A percentile compares a stretch with the other conserved stretches of the same genome.
Conservation (phyloP, 805 yeast genomes). For the Grigorovia yakushimaensis region DNA sequence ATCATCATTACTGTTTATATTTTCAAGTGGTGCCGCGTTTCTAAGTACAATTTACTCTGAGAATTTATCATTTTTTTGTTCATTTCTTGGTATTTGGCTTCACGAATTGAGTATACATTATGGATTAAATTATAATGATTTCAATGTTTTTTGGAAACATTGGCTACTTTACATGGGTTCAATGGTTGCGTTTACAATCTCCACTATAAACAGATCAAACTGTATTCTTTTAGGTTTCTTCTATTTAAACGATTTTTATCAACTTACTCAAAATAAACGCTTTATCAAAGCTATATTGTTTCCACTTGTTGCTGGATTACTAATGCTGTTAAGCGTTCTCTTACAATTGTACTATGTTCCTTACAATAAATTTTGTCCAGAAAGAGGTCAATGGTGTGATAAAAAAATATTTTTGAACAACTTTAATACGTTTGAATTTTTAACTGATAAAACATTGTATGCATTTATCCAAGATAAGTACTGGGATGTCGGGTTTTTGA, state of each 20-base stretch:
- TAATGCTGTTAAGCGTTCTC: slow-evolving; percentile 39
- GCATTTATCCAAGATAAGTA: slow-evolving; percentile 65
- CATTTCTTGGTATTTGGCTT: slow-evolving; percentile 46
- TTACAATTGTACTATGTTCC: slow-evolving; percentile 40
- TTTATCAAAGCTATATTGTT: slow-evolving; percentile 10
- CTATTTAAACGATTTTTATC: slow-evolving; percentile 47
- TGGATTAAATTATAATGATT: slow-evolving; percentile 15
- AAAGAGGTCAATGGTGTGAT: slow-evolving; percentile 71
- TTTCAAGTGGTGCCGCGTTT: slow-evolving; percentile 79
- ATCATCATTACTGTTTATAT: slow-evolving; percentile 38
- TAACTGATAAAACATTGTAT: slow-evolving; percentile 38
- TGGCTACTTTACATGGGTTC: slow-evolving; percentile 7
- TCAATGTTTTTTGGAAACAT: neutral
- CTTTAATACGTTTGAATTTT: slow-evolving; percentile 26
- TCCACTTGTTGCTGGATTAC: slow-evolving; percentile 46
- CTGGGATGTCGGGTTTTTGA: slow-evolving; percentile 78
- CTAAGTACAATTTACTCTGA: slow-evolving; percentile 70
- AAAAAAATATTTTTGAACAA: slow-evolving; percentile 4
- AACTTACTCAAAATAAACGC: slow-evolving; percentile 11
- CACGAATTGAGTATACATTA: slow-evolving; percentile 32
- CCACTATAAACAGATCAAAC: slow-evolving; percentile 65
- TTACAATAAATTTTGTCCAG: slow-evolving; percentile 55
- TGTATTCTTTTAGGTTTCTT: slow-evolving; percentile 62
- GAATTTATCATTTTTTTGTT: slow-evolving; percentile 50
- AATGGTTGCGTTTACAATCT: slow-evolving; percentile 38